Evolutionary conservation across 2,329 filamentous ascomycete genomes (phyloP).

Genomic region (Macrophomina tecta): DNA sequence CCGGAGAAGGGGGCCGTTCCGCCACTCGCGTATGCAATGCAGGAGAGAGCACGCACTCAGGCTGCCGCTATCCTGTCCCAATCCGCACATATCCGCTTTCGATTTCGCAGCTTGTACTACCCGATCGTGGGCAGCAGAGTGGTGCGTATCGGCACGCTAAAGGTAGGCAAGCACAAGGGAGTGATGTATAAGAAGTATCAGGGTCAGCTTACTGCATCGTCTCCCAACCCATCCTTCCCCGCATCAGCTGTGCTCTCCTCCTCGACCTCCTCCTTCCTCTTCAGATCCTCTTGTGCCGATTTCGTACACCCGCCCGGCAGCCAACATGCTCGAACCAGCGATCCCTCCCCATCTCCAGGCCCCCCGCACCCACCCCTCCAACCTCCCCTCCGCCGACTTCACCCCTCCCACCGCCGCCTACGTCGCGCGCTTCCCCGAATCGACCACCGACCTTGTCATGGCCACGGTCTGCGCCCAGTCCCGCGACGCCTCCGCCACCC

Average conservation of each 20-base stretch:
- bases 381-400: slow-evolving; percentile 35
- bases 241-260: not conserved
- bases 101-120: not conserved
- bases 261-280: not conserved
- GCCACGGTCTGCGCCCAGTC: slow-evolving; percentile 44
- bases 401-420: slow-evolving; percentile 42
- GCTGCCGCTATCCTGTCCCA: not conserved
- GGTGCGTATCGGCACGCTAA: not conserved
- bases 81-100: not conserved
- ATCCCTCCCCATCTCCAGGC: slow-evolving; percentile 35
- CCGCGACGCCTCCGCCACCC: not conserved
- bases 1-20: slow-evolving; percentile 11
- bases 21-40: slow-evolving; percentile 5
- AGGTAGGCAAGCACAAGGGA: not conserved
- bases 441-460: slow-evolving; percentile 42
- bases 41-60: not conserved
- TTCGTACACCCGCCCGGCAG: not conserved
- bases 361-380: slow-evolving; percentile 33
- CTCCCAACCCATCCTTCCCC: not conserved
- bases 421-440: slow-evolving; percentile 41
- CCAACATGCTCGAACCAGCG: slow-evolving; percentile 33
- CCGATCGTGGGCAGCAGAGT: not conserved
- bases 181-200: not conserved
- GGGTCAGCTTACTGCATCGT: not conserved
- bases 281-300: no score